Percentiles rank a stretch among this genome's conserved stretches.
Evolutionary conservation across 2,329 filamentous ascomycete genomes (phyloP).

Genomic region (Cyclaneusma minus): DNA sequence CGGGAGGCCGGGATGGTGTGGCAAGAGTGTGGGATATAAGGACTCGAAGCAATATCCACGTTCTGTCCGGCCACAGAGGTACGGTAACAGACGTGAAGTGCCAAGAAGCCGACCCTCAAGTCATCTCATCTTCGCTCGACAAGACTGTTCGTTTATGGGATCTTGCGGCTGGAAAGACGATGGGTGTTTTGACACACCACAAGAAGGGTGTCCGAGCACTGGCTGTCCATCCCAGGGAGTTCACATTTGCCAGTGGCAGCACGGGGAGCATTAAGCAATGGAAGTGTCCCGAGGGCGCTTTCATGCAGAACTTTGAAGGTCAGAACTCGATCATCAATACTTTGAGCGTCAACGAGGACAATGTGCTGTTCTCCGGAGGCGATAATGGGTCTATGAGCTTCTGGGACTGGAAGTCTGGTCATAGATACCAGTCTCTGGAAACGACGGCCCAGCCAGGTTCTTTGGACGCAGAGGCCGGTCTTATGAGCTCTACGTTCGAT

Average conservation of each 20-base stretch:
- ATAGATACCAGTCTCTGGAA: slow-evolving; percentile 80
- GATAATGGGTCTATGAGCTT: slow-evolving; percentile 96
- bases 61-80: slow-evolving; percentile 76
- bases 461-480: slow-evolving; percentile 81
- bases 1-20: slow-evolving; percentile 85
- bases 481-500: slow-evolving; percentile 92
- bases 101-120: slow-evolving; percentile 91
- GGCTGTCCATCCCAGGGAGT: slow-evolving; percentile 76
- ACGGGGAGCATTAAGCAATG: slow-evolving; percentile 96
- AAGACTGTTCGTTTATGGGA: slow-evolving; percentile 89
- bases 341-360: slow-evolving; percentile 81
- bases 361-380: slow-evolving; percentile 79
- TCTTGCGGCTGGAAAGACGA: slow-evolving; percentile 86
- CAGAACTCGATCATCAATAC: slow-evolving; percentile 97
- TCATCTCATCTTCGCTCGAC: slow-evolving; percentile 88
- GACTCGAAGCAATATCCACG: slow-evolving; percentile 88
- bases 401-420: slow-evolving; percentile 97
- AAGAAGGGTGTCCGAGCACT: slow-evolving; percentile 90
- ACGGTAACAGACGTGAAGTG: slow-evolving; percentile 83
- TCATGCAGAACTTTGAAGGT: slow-evolving; percentile 98
- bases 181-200: slow-evolving; percentile 93
- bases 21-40: slow-evolving; percentile 98
- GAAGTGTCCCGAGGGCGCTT: slow-evolving; percentile 95
- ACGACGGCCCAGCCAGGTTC: slow-evolving; percentile 89
- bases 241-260: slow-evolving; percentile 88